These are phyloP conservation scores for Monilinia polystroma DNA, from an alignment of 2,329 filamentous ascomycete species.

Conservation along the genomic window DNA sequence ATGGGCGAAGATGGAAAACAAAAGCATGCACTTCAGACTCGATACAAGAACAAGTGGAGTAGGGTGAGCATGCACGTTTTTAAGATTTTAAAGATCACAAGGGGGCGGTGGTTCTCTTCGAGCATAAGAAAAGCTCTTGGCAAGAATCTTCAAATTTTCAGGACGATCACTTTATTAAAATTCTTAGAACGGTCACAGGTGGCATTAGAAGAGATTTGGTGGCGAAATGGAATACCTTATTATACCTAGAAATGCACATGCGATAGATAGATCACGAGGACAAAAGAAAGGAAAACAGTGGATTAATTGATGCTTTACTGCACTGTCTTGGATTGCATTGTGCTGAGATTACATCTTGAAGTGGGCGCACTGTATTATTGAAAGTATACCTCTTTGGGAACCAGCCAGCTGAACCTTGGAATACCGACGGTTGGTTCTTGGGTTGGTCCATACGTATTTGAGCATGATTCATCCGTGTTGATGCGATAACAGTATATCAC, in stretches of 20 bases:
- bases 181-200: not conserved
- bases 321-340: not conserved
- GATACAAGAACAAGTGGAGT: not conserved
- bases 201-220: not conserved
- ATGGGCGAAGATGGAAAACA: not conserved
- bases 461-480: no score
- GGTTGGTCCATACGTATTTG: no score
- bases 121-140: not conserved
- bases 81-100: not conserved
- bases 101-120: not conserved
- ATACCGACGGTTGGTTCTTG: no score
- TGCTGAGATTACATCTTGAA: not conserved
- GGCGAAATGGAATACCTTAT: not conserved
- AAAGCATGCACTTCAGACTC: not conserved
- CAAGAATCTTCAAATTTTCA: not conserved
- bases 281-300: not conserved
- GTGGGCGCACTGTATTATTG: not conserved
- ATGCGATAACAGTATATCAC: no score
- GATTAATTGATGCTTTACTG: not conserved
- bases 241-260: conserved; percentile 3
- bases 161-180: not conserved
- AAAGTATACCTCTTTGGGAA: no score
- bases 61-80: not conserved
- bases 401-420: no score
- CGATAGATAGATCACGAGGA: not conserved